Base-by-base conservation (phyloP, 2,329 filamentous ascomycete species). In the Xylariaceae sp. region DNA sequence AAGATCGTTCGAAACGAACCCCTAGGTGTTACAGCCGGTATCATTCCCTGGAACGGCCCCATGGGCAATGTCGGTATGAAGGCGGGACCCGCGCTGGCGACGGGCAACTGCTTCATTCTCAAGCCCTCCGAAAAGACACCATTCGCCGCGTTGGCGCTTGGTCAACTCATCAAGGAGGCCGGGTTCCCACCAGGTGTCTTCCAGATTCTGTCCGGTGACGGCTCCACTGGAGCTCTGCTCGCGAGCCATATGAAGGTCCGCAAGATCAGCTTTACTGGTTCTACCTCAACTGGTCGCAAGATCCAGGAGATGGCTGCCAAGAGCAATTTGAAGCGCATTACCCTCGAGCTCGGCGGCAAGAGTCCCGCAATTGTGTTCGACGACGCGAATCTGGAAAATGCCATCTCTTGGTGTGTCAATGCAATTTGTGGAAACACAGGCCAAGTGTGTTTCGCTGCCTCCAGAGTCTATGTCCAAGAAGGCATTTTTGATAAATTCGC, bases 201-300 rank as follows among this genome's bases (percentile, higher is more conserved):
- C 27, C 62, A 72, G 41, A 50, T 71, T 31, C 51, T 76, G 1
- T 66, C 53, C 1, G 55, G 55, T 5, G 55, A 54, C 35, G 55
- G 47, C 3, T 51, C 53, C 9, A 52, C 51, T 11, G 55, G 55
- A 2, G 53, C 53, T 11, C 45, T 52, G 14, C n/a, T 57, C 11
- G 53, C 55, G 10, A 51, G 47, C 12, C 53, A 57, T 19, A 57
- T 57, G 55, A 46, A 19, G 12, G 27, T 56, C 9, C 51, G 55
- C 10, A 57, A 56, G 39, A 48, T 57, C n/a, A 57, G 53, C 36
- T 57, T 57, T 9, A 57, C 55, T 1, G 55, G 55, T 3, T 55
- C 51, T 1, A 67, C 14, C 71, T 75, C 1, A 66, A 72, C 47
- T 1, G 30, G 86, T 56, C 78, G 80, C 57, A 88, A 45, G 30